Conservation (phyloP, 768 basidiomycete genomes). For the Suillus ampliporus region DNA sequence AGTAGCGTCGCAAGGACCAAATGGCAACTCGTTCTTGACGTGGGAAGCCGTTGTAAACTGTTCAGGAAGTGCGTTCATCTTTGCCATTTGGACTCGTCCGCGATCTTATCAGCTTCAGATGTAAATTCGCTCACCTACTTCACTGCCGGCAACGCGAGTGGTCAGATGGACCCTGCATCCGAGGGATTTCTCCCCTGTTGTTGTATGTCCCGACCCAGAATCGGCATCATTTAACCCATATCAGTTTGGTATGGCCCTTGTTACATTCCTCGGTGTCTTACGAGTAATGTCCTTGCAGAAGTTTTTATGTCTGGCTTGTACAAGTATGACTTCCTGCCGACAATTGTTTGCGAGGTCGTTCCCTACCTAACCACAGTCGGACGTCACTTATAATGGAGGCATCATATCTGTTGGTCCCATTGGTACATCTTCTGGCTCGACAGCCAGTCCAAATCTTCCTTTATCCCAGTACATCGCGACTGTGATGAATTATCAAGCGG, state of each 20-base stretch:
- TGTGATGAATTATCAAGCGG: conserved; percentile 6
- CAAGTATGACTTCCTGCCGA: conserved; percentile 22
- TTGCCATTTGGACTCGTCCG: background rate
- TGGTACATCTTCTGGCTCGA: background rate
- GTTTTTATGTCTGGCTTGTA: conserved; percentile 8
- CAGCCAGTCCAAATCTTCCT: background rate
- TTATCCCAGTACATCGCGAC: conserved; percentile 1
- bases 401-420: background rate
- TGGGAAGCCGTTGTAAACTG: conserved; percentile 9
- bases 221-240: background rate
- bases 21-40: background rate
- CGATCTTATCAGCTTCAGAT: background rate
- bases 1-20: no score
- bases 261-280: background rate
- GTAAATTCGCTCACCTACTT: background rate
- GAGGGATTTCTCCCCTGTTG: conserved; percentile 10
- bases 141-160: background rate
- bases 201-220: conserved; percentile 9
- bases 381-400: conserved; percentile 18
- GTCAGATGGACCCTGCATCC: background rate
- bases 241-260: conserved; percentile 5
- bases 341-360: conserved; percentile 14
- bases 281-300: conserved; percentile 3
- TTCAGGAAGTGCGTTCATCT: conserved; percentile 8
- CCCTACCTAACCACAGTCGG: conserved; percentile 19